These are phyloP conservation scores for Crinitomyces ghanaensis DNA, from an alignment of 805 yeast genomes.

Conservation along the genomic window DNA sequence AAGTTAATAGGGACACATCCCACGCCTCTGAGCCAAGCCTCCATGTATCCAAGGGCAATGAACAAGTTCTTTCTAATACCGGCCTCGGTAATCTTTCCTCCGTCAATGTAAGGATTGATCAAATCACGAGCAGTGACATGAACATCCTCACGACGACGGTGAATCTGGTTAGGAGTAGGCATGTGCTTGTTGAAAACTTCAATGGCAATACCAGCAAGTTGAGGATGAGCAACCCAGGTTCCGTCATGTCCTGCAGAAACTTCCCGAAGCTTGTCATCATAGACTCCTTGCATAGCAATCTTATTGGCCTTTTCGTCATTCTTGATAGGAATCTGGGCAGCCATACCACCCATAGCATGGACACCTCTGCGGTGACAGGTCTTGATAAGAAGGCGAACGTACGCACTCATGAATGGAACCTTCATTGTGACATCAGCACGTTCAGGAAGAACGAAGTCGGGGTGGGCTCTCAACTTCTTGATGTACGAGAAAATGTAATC, in stretches of 20 bases:
- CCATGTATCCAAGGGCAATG: conserved; percentile 59
- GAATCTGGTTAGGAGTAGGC: conserved; percentile 67
- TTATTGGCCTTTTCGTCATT: conserved; percentile 48
- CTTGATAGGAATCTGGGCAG: conserved; percentile 67
- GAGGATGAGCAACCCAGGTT: conserved; percentile 72
- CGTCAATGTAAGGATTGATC: conserved; percentile 48
- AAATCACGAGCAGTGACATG: conserved; percentile 47
- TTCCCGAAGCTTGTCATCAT: conserved; percentile 57
- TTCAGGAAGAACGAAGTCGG: conserved; percentile 55
- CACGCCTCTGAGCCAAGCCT: conserved; percentile 61
- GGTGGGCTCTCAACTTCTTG: conserved; percentile 52
- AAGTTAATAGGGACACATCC: conserved; percentile 68
- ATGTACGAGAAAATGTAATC: conserved; percentile 63
- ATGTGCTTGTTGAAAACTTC: conserved; percentile 62
- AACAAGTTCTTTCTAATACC: conserved; percentile 53
- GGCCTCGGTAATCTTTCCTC: conserved; percentile 49
- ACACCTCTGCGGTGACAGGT: conserved; percentile 64
- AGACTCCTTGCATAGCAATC: conserved; percentile 56
- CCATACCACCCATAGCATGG: conserved; percentile 73
- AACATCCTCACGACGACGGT: conserved; percentile 37
- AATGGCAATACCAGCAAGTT: conserved; percentile 51
- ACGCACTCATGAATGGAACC: conserved; percentile 58
- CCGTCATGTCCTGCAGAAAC: conserved; percentile 63
- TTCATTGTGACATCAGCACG: conserved; percentile 58
- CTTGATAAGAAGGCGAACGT: conserved; percentile 52